Base-by-base conservation (phyloP, 2,329 filamentous ascomycete species). In the Nemania diffusa region DNA sequence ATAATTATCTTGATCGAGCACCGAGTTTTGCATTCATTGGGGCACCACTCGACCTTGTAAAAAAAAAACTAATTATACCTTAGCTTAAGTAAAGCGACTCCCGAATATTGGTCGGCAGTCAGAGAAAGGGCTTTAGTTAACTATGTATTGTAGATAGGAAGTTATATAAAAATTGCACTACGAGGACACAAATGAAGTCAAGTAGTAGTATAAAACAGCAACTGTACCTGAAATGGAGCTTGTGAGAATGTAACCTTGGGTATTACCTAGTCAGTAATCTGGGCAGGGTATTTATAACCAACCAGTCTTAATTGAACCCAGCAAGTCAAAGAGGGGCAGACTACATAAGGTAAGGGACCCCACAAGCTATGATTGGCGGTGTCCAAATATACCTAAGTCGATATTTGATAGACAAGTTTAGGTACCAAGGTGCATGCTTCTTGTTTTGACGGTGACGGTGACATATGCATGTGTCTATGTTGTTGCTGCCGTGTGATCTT, bases 1-100 rank as follows among this genome's bases (percentile, higher is more conserved):
- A 20, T 24, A 26, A 37, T 42, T 60, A 61, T 64, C 56, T 56
- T 51, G 59, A 52, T 69, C 64, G 57, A 65, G 50, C 20, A 5
- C 32, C 37, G 11, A 3, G 46, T 58, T 22, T 55, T 17, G 37
- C 29, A 24, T n/a, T 57, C 26, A 32, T 13, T 8, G 32, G 26
- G 37, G 48, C 32, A 22, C 56, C 20, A 34, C 22, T 7, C 37
- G 22, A 29, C n/a, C 22, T 40, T 29, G 37, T 44, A 40, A 42
- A n/a, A 9, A 42, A 11, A 15, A 15, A 15, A 22, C 44, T n/a
- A n/a, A 48, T 40, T 27, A 29, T 52, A 60, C 44, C 46, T 51
- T 29, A 40, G 17, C 9, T 22, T 37, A 59, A 40, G 42, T 51
- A 52, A 52, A 52, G 26, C 27, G n/a, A n/a, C n/a, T n/a, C n/a